phyloP scores from a whole-genome alignment of 108 stramenopile species.

The Mediolabrus comicus region DNA sequence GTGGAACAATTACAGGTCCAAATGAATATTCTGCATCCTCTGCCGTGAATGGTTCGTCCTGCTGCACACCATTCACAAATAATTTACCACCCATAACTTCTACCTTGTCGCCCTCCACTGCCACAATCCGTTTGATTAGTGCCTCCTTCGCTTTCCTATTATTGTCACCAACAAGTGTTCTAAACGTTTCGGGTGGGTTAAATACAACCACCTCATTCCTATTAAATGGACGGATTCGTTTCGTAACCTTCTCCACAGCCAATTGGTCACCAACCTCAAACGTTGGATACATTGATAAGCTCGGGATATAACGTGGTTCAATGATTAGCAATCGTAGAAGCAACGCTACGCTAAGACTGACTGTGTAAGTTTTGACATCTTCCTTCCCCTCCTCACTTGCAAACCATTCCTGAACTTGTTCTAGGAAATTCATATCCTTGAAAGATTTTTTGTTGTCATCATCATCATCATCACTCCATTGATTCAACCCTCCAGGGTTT shows the following conservation, averaged over 20 bases:
- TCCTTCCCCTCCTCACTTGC: constrained; percentile 67
- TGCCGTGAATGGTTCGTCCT: constrained; percentile 88
- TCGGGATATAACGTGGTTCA: constrained; percentile 94
- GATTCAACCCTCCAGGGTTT: constrained; percentile 39
- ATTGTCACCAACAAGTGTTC: constrained; percentile 70
- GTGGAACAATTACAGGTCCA: constrained; percentile 83
- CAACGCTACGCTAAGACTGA: constrained; percentile 70
- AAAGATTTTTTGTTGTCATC: constrained; percentile 20
- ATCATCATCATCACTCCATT: constrained; percentile 32
- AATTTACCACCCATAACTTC: constrained; percentile 87
- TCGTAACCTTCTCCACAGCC: constrained; percentile 95
- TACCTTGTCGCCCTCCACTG: constrained; percentile 89
- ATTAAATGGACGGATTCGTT: constrained; percentile 78
- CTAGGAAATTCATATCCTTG: constrained; percentile 31
- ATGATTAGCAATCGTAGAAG: constrained; percentile 78
- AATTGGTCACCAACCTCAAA: constrained; percentile 96
- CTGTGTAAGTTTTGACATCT: constrained; percentile 78
- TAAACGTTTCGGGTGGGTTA: constrained; percentile 83
- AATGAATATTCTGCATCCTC: constrained; percentile 87
- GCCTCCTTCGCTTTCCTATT: constrained; percentile 78
- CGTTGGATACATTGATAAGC: constrained; percentile 95
- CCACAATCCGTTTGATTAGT: constrained; percentile 95
- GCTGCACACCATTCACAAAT: constrained; percentile 85
- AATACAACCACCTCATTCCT: constrained; percentile 96
- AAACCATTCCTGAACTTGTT: constrained; percentile 44